phyloP scores from a whole-genome alignment of 495 filamentous ascomycete genomes.

The Pyrenula massariospora region DNA sequence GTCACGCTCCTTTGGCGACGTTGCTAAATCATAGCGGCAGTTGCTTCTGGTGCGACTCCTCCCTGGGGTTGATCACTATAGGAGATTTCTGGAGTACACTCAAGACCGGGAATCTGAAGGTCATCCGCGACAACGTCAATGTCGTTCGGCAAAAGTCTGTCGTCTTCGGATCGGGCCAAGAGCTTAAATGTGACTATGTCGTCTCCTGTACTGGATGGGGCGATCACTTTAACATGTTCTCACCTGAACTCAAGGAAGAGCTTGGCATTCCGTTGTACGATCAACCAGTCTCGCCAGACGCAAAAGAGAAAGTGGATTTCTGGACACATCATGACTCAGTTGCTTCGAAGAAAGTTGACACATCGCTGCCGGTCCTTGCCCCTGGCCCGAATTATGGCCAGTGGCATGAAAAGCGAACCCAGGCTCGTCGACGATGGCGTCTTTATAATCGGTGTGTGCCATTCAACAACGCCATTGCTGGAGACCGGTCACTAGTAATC shows the following conservation, averaged over 20 bases:
- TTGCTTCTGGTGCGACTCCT: not conserved
- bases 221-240: conserved; percentile 10
- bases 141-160: not conserved
- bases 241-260: conserved; percentile 2
- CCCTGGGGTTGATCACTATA: not conserved
- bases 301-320: not conserved
- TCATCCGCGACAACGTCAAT: conserved; percentile 1
- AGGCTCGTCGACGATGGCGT: conserved; percentile 9
- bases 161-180: not conserved
- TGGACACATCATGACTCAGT: conserved; percentile 15
- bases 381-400: not conserved
- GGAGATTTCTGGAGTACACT: not conserved
- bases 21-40: conserved; percentile 1
- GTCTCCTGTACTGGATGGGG: conserved; percentile 20
- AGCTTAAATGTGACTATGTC: conserved; percentile 11
- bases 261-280: conserved; percentile 6
- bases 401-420: conserved; percentile 1
- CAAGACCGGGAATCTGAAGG: not conserved
- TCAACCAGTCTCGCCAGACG: not conserved
- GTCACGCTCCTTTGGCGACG: not conserved
- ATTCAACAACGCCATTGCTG: conserved; percentile 6
- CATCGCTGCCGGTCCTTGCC: conserved; percentile 10
- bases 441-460: conserved; percentile 12
- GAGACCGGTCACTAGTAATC: conserved; percentile 17
- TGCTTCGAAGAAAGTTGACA: conserved; percentile 15